Conservation (phyloP, 768 basidiomycete species). For the Xerocomus brunneocitrinus region DNA sequence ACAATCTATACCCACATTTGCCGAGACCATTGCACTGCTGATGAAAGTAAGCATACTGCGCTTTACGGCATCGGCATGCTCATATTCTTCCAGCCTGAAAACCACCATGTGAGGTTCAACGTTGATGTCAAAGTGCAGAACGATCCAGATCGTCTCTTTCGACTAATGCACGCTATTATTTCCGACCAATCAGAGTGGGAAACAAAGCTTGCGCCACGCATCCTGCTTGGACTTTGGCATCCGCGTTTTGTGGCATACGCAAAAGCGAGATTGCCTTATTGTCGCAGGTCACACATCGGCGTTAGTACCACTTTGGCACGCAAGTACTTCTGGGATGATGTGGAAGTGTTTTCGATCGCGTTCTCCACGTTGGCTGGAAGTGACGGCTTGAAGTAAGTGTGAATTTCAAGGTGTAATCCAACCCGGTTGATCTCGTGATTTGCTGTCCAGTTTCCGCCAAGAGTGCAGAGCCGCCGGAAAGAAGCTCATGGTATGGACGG, state of each 20-base stretch:
- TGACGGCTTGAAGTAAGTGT: conserved; percentile 65
- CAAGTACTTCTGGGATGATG: conserved; percentile 85
- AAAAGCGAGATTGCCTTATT: conserved; percentile 71
- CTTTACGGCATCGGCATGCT: conserved; percentile 9
- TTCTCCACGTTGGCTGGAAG: conserved; percentile 66
- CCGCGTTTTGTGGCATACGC: conserved; percentile 83
- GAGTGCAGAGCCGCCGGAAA: conserved; percentile 81
- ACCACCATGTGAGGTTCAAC: conserved; percentile 72
- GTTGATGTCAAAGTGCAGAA: conserved; percentile 95
- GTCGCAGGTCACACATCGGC: conserved; percentile 83
- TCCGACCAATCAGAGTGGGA: conserved; percentile 66
- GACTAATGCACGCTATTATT: conserved; percentile 68
- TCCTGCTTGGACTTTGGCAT: conserved; percentile 86
- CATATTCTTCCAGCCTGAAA: conserved; percentile 51
- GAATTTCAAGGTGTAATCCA: not conserved
- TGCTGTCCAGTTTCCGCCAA: conserved; percentile 57
- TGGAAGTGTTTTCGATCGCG: conserved; percentile 80
- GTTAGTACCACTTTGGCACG: conserved; percentile 64
- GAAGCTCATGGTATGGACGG: conserved; percentile 93
- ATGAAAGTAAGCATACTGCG: conserved; percentile 54
- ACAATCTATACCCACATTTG: conserved; percentile 89
- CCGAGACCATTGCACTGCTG: conserved; percentile 72
- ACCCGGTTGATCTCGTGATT: conserved; percentile 2
- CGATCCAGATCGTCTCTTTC: conserved; percentile 81
- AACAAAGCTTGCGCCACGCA: conserved; percentile 69